These are phyloP conservation scores for Huiozyma sinensis DNA, from an alignment of 805 yeast species.

Conservation along the genomic window DNA sequence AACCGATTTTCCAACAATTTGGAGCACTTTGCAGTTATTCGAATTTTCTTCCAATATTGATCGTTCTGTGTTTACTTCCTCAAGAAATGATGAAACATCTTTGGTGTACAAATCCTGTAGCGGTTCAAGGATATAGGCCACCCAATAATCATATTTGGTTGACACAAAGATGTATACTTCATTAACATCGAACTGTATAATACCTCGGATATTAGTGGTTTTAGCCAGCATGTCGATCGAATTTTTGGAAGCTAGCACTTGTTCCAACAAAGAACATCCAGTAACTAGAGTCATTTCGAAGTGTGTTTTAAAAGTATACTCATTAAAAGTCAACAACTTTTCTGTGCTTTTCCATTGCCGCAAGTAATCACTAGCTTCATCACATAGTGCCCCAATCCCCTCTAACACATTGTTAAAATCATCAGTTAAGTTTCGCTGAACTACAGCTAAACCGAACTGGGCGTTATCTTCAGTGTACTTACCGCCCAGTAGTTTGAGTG, in stretches of 20 bases:
- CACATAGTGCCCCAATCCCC: too few species aligned
- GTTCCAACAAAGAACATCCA: neutral
- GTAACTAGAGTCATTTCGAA: conserved; percentile 1
- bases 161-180: conserved; percentile 43
- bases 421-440: too few species aligned
- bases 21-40: conserved; percentile 31
- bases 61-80: conserved; percentile 17
- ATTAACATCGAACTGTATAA: conserved; percentile 33
- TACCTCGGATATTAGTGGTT: neutral
- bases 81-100: conserved; percentile 25
- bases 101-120: conserved; percentile 31
- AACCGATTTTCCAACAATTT: conserved; percentile 31
- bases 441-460: too few species aligned
- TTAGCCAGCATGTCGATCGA: neutral
- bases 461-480: too few species aligned
- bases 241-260: conserved; percentile 1
- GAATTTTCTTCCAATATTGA: conserved; percentile 12
- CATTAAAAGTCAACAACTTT: conserved; percentile 8
- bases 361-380: neutral
- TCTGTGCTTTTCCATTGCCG: conserved; percentile 1
- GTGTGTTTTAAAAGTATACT: conserved; percentile 1
- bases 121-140: conserved; percentile 33
- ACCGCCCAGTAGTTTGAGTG: too few species aligned
- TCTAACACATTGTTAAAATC: too few species aligned
- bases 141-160: conserved; percentile 52